Evolutionary conservation across 345 rosid genomes (phyloP).

Genomic region (Brassica cretica): DNA sequence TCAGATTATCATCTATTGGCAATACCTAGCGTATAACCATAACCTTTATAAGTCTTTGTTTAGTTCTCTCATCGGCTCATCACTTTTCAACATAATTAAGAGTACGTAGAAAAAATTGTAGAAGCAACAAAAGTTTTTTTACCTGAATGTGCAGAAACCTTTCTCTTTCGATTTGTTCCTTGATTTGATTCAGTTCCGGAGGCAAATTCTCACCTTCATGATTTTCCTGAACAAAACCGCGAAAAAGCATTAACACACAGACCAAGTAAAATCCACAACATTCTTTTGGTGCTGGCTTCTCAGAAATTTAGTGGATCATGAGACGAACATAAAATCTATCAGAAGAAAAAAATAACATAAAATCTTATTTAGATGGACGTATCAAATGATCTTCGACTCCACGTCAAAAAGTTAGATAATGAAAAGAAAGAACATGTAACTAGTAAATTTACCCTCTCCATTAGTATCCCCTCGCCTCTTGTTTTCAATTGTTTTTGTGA

Average conservation of each 20-base stretch:
- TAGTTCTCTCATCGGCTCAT: not conserved
- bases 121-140: not conserved
- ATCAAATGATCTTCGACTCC: not conserved
- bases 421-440: not conserved
- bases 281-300: not conserved
- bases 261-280: not conserved
- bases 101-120: not conserved
- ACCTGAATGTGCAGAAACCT: conserved; percentile 52
- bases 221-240: conserved; percentile 40
- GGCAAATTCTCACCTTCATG: conserved; percentile 51
- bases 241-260: not conserved
- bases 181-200: conserved; percentile 55
- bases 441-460: conserved; percentile 22
- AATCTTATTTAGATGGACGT: not conserved
- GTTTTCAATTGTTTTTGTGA: not conserved
- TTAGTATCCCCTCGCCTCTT: not conserved
- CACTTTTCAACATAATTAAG: not conserved
- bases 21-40: not conserved
- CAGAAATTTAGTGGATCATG: not conserved
- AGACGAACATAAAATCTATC: not conserved
- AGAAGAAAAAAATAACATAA: not conserved
- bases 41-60: not conserved
- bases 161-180: conserved; percentile 64
- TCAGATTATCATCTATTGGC: not conserved
- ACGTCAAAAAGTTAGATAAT: not conserved